Conservation (phyloP, 164 flowering plant species). For the Macadamia tetraphylla region DNA sequence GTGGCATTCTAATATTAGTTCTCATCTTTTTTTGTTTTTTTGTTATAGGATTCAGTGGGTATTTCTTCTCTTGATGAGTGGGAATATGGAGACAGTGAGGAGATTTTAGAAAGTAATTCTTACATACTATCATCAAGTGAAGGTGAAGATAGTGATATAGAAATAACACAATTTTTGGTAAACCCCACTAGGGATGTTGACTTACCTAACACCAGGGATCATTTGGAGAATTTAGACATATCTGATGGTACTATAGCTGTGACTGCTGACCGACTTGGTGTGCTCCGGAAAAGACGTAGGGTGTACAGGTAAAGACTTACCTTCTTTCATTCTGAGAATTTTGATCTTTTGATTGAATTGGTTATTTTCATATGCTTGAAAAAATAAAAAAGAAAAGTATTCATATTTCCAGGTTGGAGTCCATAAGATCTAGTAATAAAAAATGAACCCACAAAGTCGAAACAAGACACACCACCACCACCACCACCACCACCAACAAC, state of each 20-base stretch:
- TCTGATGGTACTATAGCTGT: slow-evolving; percentile 43
- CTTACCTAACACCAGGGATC: slow-evolving; percentile 36
- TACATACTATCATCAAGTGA: slow-evolving; percentile 60
- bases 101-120: slow-evolving; percentile 11
- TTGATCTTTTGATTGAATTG: too few relatives aligned
- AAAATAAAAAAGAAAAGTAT: too few relatives aligned
- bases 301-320: slow-evolving; percentile 32
- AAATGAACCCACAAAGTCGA: too few relatives aligned
- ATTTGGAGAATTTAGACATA: slow-evolving; percentile 21
- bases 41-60: slow-evolving; percentile 38
- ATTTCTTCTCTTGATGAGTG: slow-evolving; percentile 43
- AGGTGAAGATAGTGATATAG: slow-evolving; percentile 79
- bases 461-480: too few relatives aligned
- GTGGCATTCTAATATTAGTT: neutral
- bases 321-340: neutral
- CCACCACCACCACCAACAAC: too few relatives aligned
- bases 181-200: slow-evolving; percentile 62
- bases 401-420: too few relatives aligned
- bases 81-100: slow-evolving; percentile 28
- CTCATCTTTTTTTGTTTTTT: neutral
- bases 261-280: slow-evolving; percentile 51
- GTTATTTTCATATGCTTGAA: too few relatives aligned
- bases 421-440: too few relatives aligned
- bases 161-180: slow-evolving; percentile 25
- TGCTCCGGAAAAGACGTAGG: slow-evolving; percentile 36